phyloP scores from a whole-genome alignment of 768 basidiomycete species.

The Pisolithus microcarpus region DNA sequence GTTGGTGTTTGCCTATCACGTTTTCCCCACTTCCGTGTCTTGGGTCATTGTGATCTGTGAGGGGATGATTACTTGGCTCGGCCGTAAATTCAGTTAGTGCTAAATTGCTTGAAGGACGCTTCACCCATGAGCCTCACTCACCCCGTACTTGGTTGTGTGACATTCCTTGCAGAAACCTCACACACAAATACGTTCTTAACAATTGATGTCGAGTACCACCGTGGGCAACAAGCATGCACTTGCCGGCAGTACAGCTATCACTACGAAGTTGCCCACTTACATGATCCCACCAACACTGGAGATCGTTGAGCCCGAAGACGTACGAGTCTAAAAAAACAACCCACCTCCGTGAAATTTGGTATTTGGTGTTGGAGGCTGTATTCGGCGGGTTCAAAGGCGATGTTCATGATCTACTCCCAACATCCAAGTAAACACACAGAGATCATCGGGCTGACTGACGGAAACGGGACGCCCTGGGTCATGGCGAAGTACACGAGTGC shows the following conservation, averaged over 20 bases:
- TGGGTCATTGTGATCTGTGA: no score
- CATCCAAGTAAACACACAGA: slow-evolving; percentile 3
- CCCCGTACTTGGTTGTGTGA: neutral
- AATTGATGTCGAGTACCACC: slow-evolving; percentile 90
- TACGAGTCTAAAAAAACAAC: slow-evolving; percentile 20
- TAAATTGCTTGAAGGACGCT: no score
- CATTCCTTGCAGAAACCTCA: slow-evolving; percentile 12
- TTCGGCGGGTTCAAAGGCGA: slow-evolving; percentile 89
- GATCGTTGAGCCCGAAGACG: slow-evolving; percentile 13
- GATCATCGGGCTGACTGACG: slow-evolving; percentile 2
- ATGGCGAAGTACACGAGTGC: slow-evolving; percentile 76
- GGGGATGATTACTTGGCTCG: no score
- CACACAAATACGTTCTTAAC: slow-evolving; percentile 78
- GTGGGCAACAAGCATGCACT: slow-evolving; percentile 11
- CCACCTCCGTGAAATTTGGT: slow-evolving; percentile 81
- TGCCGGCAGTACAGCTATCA: slow-evolving; percentile 1
- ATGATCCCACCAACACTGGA: slow-evolving; percentile 90
- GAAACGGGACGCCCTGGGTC: slow-evolving; percentile 57
- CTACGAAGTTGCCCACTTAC: slow-evolving; percentile 39
- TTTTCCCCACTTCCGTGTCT: no score
- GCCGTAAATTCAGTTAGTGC: no score
- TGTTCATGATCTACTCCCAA: slow-evolving; percentile 61
- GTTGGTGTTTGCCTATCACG: no score
- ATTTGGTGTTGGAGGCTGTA: slow-evolving; percentile 84
- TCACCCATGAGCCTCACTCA: no score